These are phyloP conservation scores for Globisporangium echinulatum DNA, from an alignment of 352 stramenopile genomes.

Conservation along the genomic window DNA sequence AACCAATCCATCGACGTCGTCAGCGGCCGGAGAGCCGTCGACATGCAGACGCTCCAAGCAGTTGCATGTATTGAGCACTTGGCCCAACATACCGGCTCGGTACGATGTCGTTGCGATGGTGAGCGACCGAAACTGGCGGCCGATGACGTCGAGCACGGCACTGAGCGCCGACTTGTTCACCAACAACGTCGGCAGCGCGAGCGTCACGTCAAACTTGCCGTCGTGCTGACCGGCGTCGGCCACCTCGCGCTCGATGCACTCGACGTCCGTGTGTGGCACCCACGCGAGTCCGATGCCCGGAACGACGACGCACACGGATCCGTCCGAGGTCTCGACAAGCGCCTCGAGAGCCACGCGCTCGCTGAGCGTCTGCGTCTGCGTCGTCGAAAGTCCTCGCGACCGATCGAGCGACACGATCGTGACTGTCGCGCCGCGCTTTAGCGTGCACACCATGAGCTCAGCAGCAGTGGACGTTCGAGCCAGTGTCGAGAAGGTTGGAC, in stretches of 20 bases:
- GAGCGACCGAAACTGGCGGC: neutral
- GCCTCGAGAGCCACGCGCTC: neutral
- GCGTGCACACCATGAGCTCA: neutral
- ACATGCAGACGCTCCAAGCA: neutral
- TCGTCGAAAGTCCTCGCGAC: neutral
- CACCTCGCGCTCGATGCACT: slow-evolving; percentile 1
- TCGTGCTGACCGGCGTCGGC: neutral
- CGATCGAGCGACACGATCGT: neutral
- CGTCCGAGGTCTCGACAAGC: neutral
- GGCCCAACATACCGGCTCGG: neutral
- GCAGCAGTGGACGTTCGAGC: neutral
- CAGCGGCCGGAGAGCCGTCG: neutral
- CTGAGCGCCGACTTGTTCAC: neutral
- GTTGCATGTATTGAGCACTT: neutral
- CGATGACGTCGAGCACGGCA: neutral
- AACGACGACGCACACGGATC: slow-evolving; percentile 2
- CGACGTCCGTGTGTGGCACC: neutral
- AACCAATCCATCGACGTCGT: neutral
- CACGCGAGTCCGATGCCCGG: slow-evolving; percentile 4
- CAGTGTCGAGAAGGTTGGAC: neutral
- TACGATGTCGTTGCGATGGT: neutral
- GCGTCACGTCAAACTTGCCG: neutral
- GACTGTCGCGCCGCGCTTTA: neutral
- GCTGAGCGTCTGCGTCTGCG: neutral
- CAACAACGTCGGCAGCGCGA: neutral